Base-by-base conservation (phyloP, 306 rosid species). In the Cicer judaicum region DNA sequence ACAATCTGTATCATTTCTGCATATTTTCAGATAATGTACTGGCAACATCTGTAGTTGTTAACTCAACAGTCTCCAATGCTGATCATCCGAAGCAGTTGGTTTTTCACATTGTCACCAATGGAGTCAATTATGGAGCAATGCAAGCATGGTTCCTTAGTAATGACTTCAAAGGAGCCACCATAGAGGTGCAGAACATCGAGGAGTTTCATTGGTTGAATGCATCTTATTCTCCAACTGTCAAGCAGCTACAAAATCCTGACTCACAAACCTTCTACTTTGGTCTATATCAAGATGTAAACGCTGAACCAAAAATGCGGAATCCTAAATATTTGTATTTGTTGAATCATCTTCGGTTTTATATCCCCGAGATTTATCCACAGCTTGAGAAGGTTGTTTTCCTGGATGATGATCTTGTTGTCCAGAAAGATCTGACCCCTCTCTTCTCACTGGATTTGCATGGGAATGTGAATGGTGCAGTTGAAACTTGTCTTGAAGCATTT, bases 31-130 rank as follows among this genome's bases (percentile, higher is more conserved):
- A 95, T 78, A 95, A 95, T 79, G 90, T 88, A 63, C 72, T 91
- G 74, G 91, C 98, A n/a, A 84, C 92, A 3, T 87, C 99, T 80
- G 97, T 84, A 60, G 98, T 90, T 80, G 88, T 95, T 68, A 95
- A 92, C 82, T 95, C 99, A 13, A 89, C 99, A 0, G 83, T 92
- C 74, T 95, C 81, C 70, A 95, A 83, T 80, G 96, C 98, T 14
- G 99, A 95, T 78, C 99, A 95, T 85, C 96, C 99, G 8, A 92
- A 92, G 80, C 99, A 95, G 79, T 81, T 95, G 87, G 96, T 92
- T 68, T 95, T 95, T 81, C 99, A 95, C 82, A 77, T 95, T 74
- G 93, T 95, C 83, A 95, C 99, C 10, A 86, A 90, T 83, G 91
- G 91, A 80, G 73, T 95, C 81, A 87, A 73, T 81, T 89, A 84